A percentile compares a stretch with the other conserved stretches of the same genome.
Conservation (phyloP, 345 rosid genomes). For the Linum tenue region DNA sequence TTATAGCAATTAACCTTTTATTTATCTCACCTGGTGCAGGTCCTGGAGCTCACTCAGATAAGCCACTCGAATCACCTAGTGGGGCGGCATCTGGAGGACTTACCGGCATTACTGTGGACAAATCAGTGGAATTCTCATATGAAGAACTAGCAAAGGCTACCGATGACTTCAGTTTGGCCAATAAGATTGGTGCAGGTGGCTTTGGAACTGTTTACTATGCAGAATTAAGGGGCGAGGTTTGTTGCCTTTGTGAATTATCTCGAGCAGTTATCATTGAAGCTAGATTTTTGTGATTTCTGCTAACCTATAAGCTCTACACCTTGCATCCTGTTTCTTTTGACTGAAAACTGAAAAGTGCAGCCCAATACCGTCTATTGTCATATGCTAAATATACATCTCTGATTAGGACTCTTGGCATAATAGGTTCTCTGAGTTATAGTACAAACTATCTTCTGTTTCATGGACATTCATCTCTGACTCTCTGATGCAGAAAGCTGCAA, state of each 20-base stretch:
- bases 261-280: background rate
- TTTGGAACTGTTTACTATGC: conserved; percentile 12
- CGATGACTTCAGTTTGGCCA: conserved; percentile 12
- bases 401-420: too few species aligned
- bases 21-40: conserved; percentile 6
- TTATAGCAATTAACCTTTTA: background rate
- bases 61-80: conserved; percentile 19
- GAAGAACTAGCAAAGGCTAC: conserved; percentile 7
- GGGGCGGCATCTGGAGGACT: conserved; percentile 11
- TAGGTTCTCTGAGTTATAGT: background rate
- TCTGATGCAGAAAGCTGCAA: conserved; percentile 27
- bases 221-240: conserved; percentile 8
- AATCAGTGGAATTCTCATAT: conserved; percentile 10
- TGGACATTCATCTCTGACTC: background rate
- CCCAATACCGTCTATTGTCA: too few species aligned
- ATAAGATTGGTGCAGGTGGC: conserved; percentile 12
- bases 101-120: conserved; percentile 3
- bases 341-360: background rate
- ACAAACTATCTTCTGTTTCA: background rate
- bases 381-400: too few species aligned
- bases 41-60: conserved; percentile 10
- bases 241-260: background rate
- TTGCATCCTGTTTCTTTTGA: background rate
- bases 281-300: background rate
- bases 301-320: background rate